Evolutionary conservation across 1,139 yeast genomes (phyloP).

Genomic region (Pichia sp.): DNA sequence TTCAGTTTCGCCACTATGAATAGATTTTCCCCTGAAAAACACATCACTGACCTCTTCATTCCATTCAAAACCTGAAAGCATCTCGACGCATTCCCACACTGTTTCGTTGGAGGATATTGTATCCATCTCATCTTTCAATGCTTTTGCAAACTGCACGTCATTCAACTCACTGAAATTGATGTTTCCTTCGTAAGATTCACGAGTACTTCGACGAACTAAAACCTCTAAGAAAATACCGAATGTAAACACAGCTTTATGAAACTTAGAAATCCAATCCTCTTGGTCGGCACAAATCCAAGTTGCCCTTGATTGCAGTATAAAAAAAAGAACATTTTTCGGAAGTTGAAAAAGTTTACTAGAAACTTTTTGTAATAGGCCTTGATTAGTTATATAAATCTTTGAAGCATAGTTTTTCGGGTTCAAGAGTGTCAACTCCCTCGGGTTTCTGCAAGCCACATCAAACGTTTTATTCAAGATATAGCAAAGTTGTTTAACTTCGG

Average conservation of each 20-base stretch:
- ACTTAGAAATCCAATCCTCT: slow-evolving; percentile 16
- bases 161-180: background rate
- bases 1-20: background rate
- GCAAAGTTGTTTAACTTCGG: slow-evolving; percentile 41
- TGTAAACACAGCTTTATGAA: slow-evolving; percentile 13
- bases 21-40: background rate
- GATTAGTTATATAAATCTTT: slow-evolving; percentile 13
- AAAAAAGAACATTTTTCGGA: background rate
- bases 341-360: slow-evolving; percentile 9
- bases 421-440: slow-evolving; percentile 9
- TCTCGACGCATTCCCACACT: slow-evolving; percentile 14
- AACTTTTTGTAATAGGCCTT: slow-evolving; percentile 10
- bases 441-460: slow-evolving; percentile 13
- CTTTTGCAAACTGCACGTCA: background rate
- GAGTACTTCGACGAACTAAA: slow-evolving; percentile 12
- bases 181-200: background rate
- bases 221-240: slow-evolving; percentile 19
- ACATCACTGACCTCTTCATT: background rate
- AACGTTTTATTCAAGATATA: slow-evolving; percentile 39
- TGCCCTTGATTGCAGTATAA: slow-evolving; percentile 7
- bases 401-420: slow-evolving; percentile 20
- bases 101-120: slow-evolving; percentile 3
- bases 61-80: slow-evolving; percentile 16
- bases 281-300: slow-evolving; percentile 13
- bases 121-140: slow-evolving; percentile 5